These are phyloP conservation scores for Claviceps capensis DNA, from an alignment of 2,329 filamentous ascomycete species.

Conservation along the genomic window DNA sequence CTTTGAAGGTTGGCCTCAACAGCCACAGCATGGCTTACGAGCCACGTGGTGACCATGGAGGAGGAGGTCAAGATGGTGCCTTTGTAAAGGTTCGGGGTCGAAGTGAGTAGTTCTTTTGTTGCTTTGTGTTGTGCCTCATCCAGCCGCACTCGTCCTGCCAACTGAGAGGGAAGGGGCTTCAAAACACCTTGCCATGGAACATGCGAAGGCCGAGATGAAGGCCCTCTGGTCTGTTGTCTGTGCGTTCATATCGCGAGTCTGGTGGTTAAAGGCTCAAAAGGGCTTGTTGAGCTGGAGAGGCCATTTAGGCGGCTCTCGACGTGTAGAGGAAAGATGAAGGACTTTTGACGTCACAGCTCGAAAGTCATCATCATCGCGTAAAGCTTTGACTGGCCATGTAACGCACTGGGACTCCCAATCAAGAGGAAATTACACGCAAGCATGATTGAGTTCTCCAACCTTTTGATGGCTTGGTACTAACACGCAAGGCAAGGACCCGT, in stretches of 20 bases:
- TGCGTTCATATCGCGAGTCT: neutral
- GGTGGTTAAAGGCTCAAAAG: neutral
- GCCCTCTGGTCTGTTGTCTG: too few relatives aligned
- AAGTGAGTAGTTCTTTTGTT: slow-evolving; percentile 25
- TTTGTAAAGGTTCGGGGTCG: slow-evolving; percentile 37
- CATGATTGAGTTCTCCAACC: too few relatives aligned
- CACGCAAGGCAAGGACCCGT: slow-evolving; percentile 51
- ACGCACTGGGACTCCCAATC: neutral
- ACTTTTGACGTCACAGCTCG: neutral
- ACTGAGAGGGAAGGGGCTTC: neutral
- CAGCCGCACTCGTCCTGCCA: neutral
- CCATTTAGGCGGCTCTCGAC: neutral
- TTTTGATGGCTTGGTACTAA: slow-evolving; percentile 8
- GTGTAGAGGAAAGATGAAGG: neutral
- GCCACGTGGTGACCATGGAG: slow-evolving; percentile 36
- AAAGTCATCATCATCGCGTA: neutral
- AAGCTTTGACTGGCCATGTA: neutral
- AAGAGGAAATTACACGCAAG: neutral
- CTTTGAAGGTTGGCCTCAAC: neutral
- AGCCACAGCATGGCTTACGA: slow-evolving; percentile 35
- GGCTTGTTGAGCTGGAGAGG: neutral
- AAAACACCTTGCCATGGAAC: too few relatives aligned
- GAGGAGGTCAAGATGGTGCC: slow-evolving; percentile 28
- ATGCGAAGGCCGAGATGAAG: neutral
- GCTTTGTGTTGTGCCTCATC: neutral